These are phyloP conservation scores for Penicillium olsonii DNA, from an alignment of 2,329 filamentous ascomycete genomes.

Conservation along the genomic window DNA sequence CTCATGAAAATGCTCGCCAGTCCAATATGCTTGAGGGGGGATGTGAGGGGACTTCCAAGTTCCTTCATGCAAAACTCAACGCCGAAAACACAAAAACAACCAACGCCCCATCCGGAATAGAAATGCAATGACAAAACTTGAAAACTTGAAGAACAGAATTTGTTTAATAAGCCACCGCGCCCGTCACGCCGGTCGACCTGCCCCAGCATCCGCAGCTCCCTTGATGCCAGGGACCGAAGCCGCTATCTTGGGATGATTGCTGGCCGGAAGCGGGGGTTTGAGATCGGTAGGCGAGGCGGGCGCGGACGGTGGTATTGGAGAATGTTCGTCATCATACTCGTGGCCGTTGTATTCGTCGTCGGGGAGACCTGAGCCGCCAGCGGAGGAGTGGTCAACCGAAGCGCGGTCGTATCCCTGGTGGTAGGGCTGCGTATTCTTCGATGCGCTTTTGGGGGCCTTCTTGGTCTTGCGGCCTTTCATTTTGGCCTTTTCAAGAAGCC, in stretches of 20 bases:
- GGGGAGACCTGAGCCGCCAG: slow-evolving; percentile 44
- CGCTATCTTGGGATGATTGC: slow-evolving; percentile 50
- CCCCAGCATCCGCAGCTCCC: slow-evolving; percentile 30
- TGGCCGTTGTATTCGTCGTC: slow-evolving; percentile 53
- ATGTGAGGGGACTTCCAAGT: slow-evolving; percentile 8
- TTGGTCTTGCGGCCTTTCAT: slow-evolving; percentile 88
- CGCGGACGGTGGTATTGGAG: slow-evolving; percentile 38
- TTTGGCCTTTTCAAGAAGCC: slow-evolving; percentile 88
- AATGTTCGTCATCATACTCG: slow-evolving; percentile 54
- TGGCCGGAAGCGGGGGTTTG: slow-evolving; percentile 67
- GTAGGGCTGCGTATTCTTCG: slow-evolving; percentile 48
- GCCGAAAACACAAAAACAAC: slow-evolving; percentile 2
- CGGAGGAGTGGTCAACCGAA: slow-evolving; percentile 41
- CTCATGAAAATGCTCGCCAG: slow-evolving; percentile 15
- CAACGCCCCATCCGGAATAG: neutral
- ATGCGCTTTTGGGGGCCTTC: slow-evolving; percentile 71
- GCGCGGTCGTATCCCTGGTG: slow-evolving; percentile 45
- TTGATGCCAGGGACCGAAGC: slow-evolving; percentile 22
- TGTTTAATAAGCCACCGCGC: neutral
- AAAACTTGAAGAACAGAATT: neutral
- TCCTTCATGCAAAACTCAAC: slow-evolving; percentile 22
- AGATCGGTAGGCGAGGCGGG: slow-evolving; percentile 58
- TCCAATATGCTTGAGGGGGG: slow-evolving; percentile 26
- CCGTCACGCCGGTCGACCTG: slow-evolving; percentile 35
- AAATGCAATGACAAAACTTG: slow-evolving; percentile 4